These are phyloP conservation scores for Colletotrichum kahawae DNA, from an alignment of 2,329 filamentous ascomycete genomes.

Conservation along the genomic window DNA sequence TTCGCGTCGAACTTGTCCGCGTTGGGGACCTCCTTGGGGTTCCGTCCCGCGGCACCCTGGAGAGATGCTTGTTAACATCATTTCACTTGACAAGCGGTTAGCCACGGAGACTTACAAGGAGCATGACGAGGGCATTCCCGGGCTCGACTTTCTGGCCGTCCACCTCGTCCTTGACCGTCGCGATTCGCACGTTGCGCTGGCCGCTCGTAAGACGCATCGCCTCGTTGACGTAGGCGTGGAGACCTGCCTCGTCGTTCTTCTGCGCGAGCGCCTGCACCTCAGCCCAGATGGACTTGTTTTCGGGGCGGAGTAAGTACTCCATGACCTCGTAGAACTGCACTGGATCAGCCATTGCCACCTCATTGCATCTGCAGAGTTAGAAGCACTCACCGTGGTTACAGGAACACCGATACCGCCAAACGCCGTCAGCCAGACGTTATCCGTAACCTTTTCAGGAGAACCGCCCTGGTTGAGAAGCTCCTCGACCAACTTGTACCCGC, in stretches of 20 bases:
- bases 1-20: constrained; percentile 46
- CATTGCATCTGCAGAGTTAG: background rate
- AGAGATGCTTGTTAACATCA: background rate
- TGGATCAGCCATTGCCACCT: background rate
- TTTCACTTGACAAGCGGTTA: background rate
- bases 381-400: constrained; percentile 39
- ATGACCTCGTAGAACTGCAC: constrained; percentile 49
- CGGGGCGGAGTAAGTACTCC: constrained; percentile 43
- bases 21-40: constrained; percentile 39
- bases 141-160: background rate
- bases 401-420: constrained; percentile 44
- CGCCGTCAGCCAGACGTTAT: constrained; percentile 42
- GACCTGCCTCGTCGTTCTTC: constrained; percentile 35
- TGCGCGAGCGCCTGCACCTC: constrained; percentile 45
- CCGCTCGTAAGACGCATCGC: constrained; percentile 44
- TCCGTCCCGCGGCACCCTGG: constrained; percentile 43
- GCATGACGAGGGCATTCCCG: constrained; percentile 43
- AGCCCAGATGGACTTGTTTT: constrained; percentile 45
- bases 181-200: constrained; percentile 42
- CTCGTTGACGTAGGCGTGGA: constrained; percentile 44
- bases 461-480: constrained; percentile 38
- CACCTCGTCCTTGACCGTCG: constrained; percentile 34
- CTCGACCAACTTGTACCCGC: constrained; percentile 42
- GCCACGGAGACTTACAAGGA: constrained; percentile 37
- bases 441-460: constrained; percentile 36